Evolutionary conservation across 2,329 filamentous ascomycete genomes (phyloP).

Genomic region (Claviceps quebecensis): DNA sequence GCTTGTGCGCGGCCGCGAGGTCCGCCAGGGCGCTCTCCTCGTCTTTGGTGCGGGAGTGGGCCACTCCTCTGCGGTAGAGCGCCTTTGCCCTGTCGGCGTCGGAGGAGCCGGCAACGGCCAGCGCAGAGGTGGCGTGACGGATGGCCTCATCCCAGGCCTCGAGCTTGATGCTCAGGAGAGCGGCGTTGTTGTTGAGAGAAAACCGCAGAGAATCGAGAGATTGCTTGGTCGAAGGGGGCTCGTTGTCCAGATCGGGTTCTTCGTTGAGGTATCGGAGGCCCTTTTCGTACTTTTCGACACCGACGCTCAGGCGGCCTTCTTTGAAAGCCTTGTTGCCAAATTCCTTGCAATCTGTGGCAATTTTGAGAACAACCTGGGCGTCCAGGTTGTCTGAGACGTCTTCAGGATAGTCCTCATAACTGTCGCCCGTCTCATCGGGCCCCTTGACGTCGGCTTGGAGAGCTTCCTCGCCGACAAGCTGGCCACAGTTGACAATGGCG

Average conservation of each 20-base stretch:
- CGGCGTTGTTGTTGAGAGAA: slow-evolving; percentile 75
- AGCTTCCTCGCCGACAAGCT: slow-evolving; percentile 61
- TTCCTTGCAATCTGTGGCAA: slow-evolving; percentile 75
- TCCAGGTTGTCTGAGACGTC: slow-evolving; percentile 54
- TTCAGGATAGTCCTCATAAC: slow-evolving; percentile 91
- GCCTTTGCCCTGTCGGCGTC: slow-evolving; percentile 82
- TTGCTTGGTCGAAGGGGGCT: slow-evolving; percentile 51
- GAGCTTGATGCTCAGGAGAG: slow-evolving; percentile 74
- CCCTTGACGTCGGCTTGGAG: slow-evolving; percentile 51
- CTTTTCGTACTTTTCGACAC: slow-evolving; percentile 88
- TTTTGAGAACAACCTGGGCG: slow-evolving; percentile 56
- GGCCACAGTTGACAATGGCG: slow-evolving; percentile 69
- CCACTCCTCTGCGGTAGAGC: slow-evolving; percentile 67
- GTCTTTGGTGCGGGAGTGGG: slow-evolving; percentile 64
- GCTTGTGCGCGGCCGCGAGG: slow-evolving; percentile 59
- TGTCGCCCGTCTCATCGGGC: slow-evolving; percentile 72
- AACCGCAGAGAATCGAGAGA: slow-evolving; percentile 66
- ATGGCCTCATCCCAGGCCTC: slow-evolving; percentile 55
- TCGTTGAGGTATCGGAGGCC: slow-evolving; percentile 79
- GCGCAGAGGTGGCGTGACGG: slow-evolving; percentile 56
- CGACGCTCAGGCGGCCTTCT: slow-evolving; percentile 51
- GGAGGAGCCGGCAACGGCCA: slow-evolving; percentile 50
- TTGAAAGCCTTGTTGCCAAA: slow-evolving; percentile 93
- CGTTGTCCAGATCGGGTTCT: slow-evolving; percentile 60
- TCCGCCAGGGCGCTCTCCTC: slow-evolving; percentile 68